Evolutionary conservation across 179 eudicot genomes (phyloP), one percentile per base, ranked within the genome.

Genomic region (Heliamphora ciliata): DNA sequence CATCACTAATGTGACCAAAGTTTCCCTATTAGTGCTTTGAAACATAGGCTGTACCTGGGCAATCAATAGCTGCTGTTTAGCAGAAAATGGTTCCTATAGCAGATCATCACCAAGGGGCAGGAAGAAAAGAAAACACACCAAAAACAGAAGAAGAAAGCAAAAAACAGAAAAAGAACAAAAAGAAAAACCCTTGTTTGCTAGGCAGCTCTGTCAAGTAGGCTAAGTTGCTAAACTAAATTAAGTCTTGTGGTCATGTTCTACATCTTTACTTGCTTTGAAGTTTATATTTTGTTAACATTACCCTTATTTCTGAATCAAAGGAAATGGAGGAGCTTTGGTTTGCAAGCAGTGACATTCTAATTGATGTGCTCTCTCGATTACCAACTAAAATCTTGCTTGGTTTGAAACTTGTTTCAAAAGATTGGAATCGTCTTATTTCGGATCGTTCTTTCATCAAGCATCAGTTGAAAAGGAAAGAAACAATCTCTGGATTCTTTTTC

Each of bases 401-500:
- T 0, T n/a, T 88, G 56, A 88, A 85, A 69, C 17, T 55, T 47
- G 93, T 92, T 56, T 87, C 91, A 5, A 92, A 88, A 82, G 87
- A 80, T 17, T 92, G 91, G 93, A 54, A 73, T 10, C 60, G 48
- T 9, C 82, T 91, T 46, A 86, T 91, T 50, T 79, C 88, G 18
- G 88, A 90, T 31, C 89, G 89, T 2, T 82, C 81, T 76, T 88
- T 90, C 74, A 58, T 80, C 72, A 70, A 44, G 47, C 31, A 52
- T 58, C 91, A 88, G 79, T 65, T 82, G 83, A 86, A 67, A 72
- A 84, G 59, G 74, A 83, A 78, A 18, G 84, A 86, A 44, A 86
- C 90, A 4, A 44, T 84, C 13, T 79, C 86, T 1, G 93, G 96
- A 8, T 89, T 86, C 79, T 91, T 92, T 84, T 86, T 87, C 83